Base-by-base conservation (phyloP, 768 basidiomycete genomes). In the Trichaptum fuscoviolaceum region DNA sequence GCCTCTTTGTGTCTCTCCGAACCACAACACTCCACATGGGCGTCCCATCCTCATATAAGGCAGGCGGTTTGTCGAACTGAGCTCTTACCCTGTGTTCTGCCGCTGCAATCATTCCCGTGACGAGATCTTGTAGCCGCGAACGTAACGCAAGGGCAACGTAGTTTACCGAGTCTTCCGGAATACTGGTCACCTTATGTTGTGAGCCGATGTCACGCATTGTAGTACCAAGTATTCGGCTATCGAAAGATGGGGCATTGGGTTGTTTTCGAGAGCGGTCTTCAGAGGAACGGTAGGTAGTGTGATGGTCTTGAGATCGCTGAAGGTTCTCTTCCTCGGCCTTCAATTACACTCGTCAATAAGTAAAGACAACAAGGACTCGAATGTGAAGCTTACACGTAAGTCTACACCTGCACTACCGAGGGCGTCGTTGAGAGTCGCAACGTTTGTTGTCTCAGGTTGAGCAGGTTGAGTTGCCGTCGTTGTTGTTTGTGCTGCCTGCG, bases 301-400 rank as follows among this genome's bases (percentile, higher is more conserved):
- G 88, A 58, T 82, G 83, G 67, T 88, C 85, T 65, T 87, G 82
- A 2, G 82, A 79, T 57, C 89, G 82, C 70, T 93, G 91, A 6
- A 94, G 77, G 3, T 85, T 82, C 74, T 94, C 93, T 78, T 95
- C 93, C 75, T 95, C 93, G 0, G 93, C 93, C 92, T 95, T 71
- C 1, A 52, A 7, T 30, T n/a, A 24, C 36, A 58, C 34, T 23
- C 34, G 52, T 70, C n/a, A 64, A 25, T 20, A 64, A 63, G 20
- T 23, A 64, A 18, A 63, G 30, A 35, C 15, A 7, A 61, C 60
- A 30, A 24, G 6, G 9, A 26, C 17, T 36, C 7, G 23, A 30
- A 18, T 35, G 20, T 30, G 30, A 30, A 30, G 75, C 82, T 68
- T 69, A 91, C 92, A 73, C 90, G 78, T n/a, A 95, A 78, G 77